Base-by-base conservation (phyloP, 164 flowering plant species). In the Dillenia turbinata region DNA sequence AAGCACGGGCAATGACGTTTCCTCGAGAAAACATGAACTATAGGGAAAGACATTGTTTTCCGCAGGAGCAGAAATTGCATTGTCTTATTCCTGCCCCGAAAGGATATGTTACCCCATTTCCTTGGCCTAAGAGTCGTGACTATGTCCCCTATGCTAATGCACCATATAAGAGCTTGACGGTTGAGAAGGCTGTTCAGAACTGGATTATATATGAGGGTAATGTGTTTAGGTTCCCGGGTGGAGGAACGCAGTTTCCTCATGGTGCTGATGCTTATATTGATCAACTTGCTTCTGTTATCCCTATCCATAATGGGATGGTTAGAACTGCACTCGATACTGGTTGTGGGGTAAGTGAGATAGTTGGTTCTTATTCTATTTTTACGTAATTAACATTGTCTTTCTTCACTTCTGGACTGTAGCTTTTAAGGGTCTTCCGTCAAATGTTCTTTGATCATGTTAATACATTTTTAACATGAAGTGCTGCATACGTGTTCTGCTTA, bases 91-190 rank as follows among this genome's bases (percentile, higher is more conserved):
- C 87, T 8, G 82, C 87, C 7, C 84, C 87, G 0, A 73, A 77
- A 55, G 84, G 87, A 44, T 83, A 83, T 50, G 75, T 57, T 13
- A 78, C 79, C 49, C 87, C 83, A 8, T 83, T 83, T 57, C 67
- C 65, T 2, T 83, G 87, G 87, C 87, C 87, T 10, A 78, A 78
- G 67, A 82, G 84, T 49, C 79, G 79, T 48, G 84, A 80, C 55
- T 82, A 74, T 64, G 86, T 82, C 10, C 82, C 86, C 5, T 79
- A 57, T 60, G 86, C 79, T 3, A 82, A 82, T 79, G 83, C 82
- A 19, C 85, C 83, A 4, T 75, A 79, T 56, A 81, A 81, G 63
- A 73, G 71, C 73, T 76, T 82, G 76, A 82, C 83, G 5, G 80
- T 79, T 33, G 40, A 33, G 40, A 33, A 33, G 7, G 40, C 40